Base-by-base conservation (phyloP, 495 filamentous ascomycete species). In the Penicillium ucsense region DNA sequence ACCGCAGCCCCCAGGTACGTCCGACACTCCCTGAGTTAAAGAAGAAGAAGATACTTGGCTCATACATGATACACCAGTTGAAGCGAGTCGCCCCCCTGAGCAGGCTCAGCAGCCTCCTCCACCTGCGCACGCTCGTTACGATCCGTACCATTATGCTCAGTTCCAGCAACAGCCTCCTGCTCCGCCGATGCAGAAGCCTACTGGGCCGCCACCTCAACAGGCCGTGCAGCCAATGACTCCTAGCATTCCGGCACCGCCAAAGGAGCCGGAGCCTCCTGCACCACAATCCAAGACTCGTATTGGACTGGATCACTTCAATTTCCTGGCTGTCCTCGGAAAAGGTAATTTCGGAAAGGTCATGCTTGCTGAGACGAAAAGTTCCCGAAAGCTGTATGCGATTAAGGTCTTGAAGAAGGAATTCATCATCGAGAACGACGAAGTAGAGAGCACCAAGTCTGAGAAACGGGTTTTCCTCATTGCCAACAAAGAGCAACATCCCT, bases 321-420 rank as follows among this genome's bases (percentile, higher is more conserved):
- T 99, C 79, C 78, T 99, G 52, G 92, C 92, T 48, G 92, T 99
- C 53, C 83, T 99, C 53, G 92, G 92, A 53, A 99, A 99, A 65
- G 92, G 92, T 70, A 99, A 99, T 64, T 99, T 99, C 61, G 92
- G 92, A 65, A 99, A 99, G 73, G 92, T 99, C 71, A 99, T 99
- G 92, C 70, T 99, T 56, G 92, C 92, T 6, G 92, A 99, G 69
- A 95, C 92, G 4, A 99, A 99, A 73, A 79, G 81, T 38, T 77
- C 83, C 27, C 88, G 89, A 62, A 85, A 92, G 62, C 73, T 99
- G 31, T 99, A 97, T 63, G 92, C 92, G 45, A 99, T 99, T 67
- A 99, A 99, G 67, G 92, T 99, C 31, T 74, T 99, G 57, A 99
- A 99, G 78, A 99, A 99, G 74, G 92, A 99, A 56, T 99, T 99